Base-by-base conservation (phyloP, 2,329 filamentous ascomycete genomes). In the Cytospora paraplurivora region DNA sequence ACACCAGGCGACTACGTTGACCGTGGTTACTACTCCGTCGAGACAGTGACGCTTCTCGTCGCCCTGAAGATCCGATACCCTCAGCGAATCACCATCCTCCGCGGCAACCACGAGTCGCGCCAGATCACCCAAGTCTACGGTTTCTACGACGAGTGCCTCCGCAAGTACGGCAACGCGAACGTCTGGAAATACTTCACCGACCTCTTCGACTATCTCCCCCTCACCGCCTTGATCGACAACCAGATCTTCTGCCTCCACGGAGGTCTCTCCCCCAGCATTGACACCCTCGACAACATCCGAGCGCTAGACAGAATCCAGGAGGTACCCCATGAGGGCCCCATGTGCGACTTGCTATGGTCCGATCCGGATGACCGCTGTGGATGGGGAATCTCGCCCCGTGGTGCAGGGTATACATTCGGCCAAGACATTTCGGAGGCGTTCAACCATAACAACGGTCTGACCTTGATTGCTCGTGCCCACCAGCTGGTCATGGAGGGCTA, bases 181-280 rank as follows among this genome's bases (percentile, higher is more conserved):
- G 95, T 99, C 68, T 99, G 95, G 95, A 97, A 97, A 82, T 97
- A 92, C 76, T 99, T 97, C 77, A 97, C 93, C 74, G 94, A 99
- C 77, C 89, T 99, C 61, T 99, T 99, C 80, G 95, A 99, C 81
- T 99, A 95, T 81, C 91, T 99, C 47, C 94, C 95, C 69, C 87
- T 99, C 70, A 97, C 94, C 68, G 95, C 95, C 71, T 88, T 99
- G 72, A 97, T 99, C 77, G 94, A 99, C 80, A 97, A 97, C 81
- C 94, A 98, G 82, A 97, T 99, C 75, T 96, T 99, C 80, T 99
- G 95, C 79, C 89, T 99, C 65, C 95, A 99, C 82, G 95, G 95
- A 71, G 95, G 95, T 69, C 84, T 99, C 67, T 96, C 92, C 66
- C 95, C 95, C n/a, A 96, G 90, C 76, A 96, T 96, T 73, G 92